Evolutionary conservation across 208 protist genomes (phyloP), one percentile per base, ranked within the genome.

Genomic region (Leishmania mexicana): DNA sequence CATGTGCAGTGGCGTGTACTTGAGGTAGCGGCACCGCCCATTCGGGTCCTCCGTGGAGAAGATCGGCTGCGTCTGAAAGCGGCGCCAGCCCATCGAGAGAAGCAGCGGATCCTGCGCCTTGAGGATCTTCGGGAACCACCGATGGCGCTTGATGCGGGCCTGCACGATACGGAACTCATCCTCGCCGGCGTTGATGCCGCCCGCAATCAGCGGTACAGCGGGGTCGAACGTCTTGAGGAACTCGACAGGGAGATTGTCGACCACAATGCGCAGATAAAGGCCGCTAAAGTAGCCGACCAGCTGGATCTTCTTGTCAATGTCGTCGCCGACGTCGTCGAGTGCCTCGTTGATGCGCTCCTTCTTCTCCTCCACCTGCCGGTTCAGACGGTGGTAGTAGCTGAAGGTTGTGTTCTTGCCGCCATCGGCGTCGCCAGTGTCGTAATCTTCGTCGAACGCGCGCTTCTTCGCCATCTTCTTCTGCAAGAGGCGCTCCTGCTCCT

Each of bases 1-100:
- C 97, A 99, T 99, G 87, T 99, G 98, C 83, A 99, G 87, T 6
- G 99, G 99, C 11, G 99, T 99, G 92, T 99, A 99, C 90, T 99
- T 99, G 31, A 99, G 90, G 87, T 99, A 98, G 19, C 99, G 91
- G 80, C 98, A 92, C 40, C 99, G 93, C 31, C 96, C 95, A 83
- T 99, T 99, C 57, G 97, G 91, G 81, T 99, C 99, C 88, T 99
- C 94, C 45, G 97, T 95, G 65, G 96, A 95, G 84, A 98, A 99
- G 75, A 98, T 93, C 31, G 98, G 97, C 85, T 98, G 92, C 47
- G 97, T 98, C 84, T 98, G 99, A 90, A 99, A 99, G 68, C 99
- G 93, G 6, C 99, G 89, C 99, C 99, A 99, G 31, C 99, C 99
- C 83, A 99, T 92, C 57, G 98, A 99, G 8, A 99, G 83, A 54